Percentiles rank a stretch among this genome's conserved stretches.
Conservation (phyloP, 495 filamentous ascomycete species). For the Jackrogersella minutella region DNA sequence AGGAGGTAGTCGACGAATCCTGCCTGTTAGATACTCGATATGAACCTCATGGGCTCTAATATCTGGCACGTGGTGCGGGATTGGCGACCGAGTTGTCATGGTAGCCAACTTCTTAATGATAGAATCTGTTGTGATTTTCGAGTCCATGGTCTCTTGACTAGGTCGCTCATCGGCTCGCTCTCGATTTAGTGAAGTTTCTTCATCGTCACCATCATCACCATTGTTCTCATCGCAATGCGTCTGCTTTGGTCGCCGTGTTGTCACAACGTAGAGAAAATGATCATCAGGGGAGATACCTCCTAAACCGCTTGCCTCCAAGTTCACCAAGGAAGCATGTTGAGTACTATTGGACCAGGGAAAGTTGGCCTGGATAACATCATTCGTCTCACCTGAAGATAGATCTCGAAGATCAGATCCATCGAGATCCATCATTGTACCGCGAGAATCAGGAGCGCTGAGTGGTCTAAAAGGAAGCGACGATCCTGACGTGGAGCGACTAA, state of each 20-base stretch:
- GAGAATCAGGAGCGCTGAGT: conserved; percentile 46
- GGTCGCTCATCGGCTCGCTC: conserved; percentile 2
- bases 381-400: conserved; percentile 40
- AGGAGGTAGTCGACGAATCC: conserved; percentile 47
- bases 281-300: conserved; percentile 72
- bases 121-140: conserved; percentile 44
- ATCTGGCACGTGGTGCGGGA: conserved; percentile 5
- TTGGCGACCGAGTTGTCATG: conserved; percentile 49
- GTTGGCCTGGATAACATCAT: conserved; percentile 44
- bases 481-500: conserved; percentile 51
- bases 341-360: conserved; percentile 50
- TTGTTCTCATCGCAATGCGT: conserved; percentile 1
- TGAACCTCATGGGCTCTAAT: conserved; percentile 13
- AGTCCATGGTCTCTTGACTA: conserved; percentile 27
- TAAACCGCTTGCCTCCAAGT: conserved; percentile 69
- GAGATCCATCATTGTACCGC: conserved; percentile 20
- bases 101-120: conserved; percentile 49
- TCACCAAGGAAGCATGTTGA: conserved; percentile 31
- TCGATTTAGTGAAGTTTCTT: conserved; percentile 8
- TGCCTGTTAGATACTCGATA: conserved; percentile 49
- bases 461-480: conserved; percentile 55
- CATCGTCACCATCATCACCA: conserved; percentile 29
- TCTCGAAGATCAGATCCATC: conserved; percentile 37
- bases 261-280: conserved; percentile 68
- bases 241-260: conserved; percentile 53